Percentiles rank a stretch among this genome's conserved stretches.
Evolutionary conservation across 306 rosid species (phyloP).

Genomic region (Lathyrus oleraceus): DNA sequence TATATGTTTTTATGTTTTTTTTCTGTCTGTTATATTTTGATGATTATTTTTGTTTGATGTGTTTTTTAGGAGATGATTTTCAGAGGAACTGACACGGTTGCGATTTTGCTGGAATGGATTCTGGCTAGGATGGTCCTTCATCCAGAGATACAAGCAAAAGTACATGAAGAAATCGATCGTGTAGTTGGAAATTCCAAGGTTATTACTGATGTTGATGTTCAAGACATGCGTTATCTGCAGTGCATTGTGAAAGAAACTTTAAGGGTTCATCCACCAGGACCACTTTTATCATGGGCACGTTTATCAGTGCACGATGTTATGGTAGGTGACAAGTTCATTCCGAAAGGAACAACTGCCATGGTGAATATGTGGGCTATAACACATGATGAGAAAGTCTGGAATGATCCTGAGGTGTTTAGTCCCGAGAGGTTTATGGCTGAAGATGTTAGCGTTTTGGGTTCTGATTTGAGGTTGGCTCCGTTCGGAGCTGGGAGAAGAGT

Average conservation of each 20-base stretch:
- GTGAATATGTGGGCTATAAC: conserved; percentile 92
- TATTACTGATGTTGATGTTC: conserved; percentile 56
- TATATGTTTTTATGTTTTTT: too few species aligned
- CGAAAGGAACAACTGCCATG: conserved; percentile 74
- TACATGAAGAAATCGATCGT: conserved; percentile 49
- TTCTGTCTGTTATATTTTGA: not conserved
- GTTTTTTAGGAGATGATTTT: conserved; percentile 73
- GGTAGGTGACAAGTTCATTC: conserved; percentile 48
- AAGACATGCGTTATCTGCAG: conserved; percentile 55
- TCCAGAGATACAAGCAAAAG: conserved; percentile 68
- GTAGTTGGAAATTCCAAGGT: conserved; percentile 16
- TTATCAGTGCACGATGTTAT: conserved; percentile 62
- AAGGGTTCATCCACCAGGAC: conserved; percentile 83
- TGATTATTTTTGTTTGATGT: not conserved
- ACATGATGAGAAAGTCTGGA: conserved; percentile 56
- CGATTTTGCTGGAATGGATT: conserved; percentile 80
- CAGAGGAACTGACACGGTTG: conserved; percentile 88
- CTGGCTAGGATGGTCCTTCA: conserved; percentile 88
- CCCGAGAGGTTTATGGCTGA: conserved; percentile 58
- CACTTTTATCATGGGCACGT: conserved; percentile 85
- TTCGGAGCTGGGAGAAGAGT: conserved; percentile 80
- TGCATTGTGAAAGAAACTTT: conserved; percentile 72
- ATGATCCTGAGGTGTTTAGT: conserved; percentile 42
- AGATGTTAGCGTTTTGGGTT: conserved; percentile 54
- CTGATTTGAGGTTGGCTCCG: conserved; percentile 73